Evolutionary conservation across 768 basidiomycete genomes (phyloP).

Genomic region (Amylocystis lapponica): DNA sequence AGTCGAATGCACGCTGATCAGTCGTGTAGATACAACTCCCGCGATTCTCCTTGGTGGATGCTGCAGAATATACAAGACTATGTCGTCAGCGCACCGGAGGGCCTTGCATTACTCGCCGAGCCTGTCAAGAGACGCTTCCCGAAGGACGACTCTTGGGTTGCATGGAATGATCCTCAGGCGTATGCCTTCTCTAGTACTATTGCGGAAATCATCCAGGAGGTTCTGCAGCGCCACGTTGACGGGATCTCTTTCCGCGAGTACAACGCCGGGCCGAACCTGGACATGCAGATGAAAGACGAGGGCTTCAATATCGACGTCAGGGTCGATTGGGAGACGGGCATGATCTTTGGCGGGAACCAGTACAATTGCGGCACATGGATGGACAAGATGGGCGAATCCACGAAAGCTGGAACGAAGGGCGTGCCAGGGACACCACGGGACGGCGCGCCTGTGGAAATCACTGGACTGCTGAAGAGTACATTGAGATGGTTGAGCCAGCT

Average conservation of each 20-base stretch:
- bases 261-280: slow-evolving; percentile 95
- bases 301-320: slow-evolving; percentile 92
- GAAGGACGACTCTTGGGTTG: slow-evolving; percentile 86
- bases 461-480: slow-evolving; percentile 88
- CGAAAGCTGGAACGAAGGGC: slow-evolving; percentile 89
- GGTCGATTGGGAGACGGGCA: slow-evolving; percentile 95
- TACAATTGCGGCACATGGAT: slow-evolving; percentile 94
- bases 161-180: slow-evolving; percentile 82
- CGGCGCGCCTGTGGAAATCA: slow-evolving; percentile 94
- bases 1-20: background rate
- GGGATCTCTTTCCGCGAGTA: slow-evolving; percentile 95
- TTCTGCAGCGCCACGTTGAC: slow-evolving; percentile 86
- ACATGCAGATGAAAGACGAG: slow-evolving; percentile 90
- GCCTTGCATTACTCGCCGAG: slow-evolving; percentile 73
- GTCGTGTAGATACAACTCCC: slow-evolving; percentile 74
- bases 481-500: slow-evolving; percentile 82
- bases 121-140: slow-evolving; percentile 92
- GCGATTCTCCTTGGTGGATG: slow-evolving; percentile 99
- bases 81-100: slow-evolving; percentile 75
- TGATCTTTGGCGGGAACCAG: slow-evolving; percentile 82
- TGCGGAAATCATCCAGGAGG: slow-evolving; percentile 95
- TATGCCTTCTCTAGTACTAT: slow-evolving; percentile 78
- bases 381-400: slow-evolving; percentile 98
- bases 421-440: slow-evolving; percentile 94
- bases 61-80: slow-evolving; percentile 98